Conservation (phyloP, 2,329 filamentous ascomycete genomes). For the Pestalotiopsis fici region DNA sequence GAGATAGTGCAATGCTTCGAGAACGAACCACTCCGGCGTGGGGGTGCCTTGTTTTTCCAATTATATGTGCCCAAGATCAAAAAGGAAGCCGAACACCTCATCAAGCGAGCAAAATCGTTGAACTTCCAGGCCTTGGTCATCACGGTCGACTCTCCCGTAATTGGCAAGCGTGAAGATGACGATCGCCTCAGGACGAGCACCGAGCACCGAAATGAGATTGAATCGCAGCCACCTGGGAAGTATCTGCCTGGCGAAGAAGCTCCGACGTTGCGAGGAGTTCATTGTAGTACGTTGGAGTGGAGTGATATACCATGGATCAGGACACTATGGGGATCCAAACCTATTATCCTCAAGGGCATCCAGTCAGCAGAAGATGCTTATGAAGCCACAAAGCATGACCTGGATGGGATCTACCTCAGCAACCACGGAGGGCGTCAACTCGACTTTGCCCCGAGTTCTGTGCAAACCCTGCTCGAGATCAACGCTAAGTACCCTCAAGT, state of each 20-base stretch:
- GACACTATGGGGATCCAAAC: conserved; percentile 5
- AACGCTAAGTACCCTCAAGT: background rate
- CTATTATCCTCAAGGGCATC: conserved; percentile 14
- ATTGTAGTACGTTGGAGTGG: conserved; percentile 13
- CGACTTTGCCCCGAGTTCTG: conserved; percentile 1
- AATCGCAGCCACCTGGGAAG: background rate
- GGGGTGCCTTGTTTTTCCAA: conserved; percentile 49
- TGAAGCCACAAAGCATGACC: conserved; percentile 8
- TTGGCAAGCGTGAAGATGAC: conserved; percentile 36
- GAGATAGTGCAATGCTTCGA: conserved; percentile 42
- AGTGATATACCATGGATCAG: conserved; percentile 13
- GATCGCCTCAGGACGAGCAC: conserved; percentile 4
- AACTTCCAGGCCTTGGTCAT: conserved; percentile 55
- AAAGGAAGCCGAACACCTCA: conserved; percentile 45
- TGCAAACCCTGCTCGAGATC: conserved; percentile 4
- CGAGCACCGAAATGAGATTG: background rate
- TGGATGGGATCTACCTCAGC: conserved; percentile 12
- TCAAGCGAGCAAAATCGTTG: conserved; percentile 36
- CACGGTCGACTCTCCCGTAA: conserved; percentile 57
- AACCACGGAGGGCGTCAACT: conserved; percentile 11
- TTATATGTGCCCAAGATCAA: conserved; percentile 56
- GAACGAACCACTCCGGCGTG: conserved; percentile 19
- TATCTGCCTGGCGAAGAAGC: conserved; percentile 7
- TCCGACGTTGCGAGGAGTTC: conserved; percentile 9
- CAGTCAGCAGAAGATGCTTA: conserved; percentile 12